Percentiles rank a stretch among this genome's conserved stretches.
These are phyloP conservation scores for Pleurozium schreberi DNA, from an alignment of 225 moss, liverwort and hornwort genomes.

Conservation along the genomic window DNA sequence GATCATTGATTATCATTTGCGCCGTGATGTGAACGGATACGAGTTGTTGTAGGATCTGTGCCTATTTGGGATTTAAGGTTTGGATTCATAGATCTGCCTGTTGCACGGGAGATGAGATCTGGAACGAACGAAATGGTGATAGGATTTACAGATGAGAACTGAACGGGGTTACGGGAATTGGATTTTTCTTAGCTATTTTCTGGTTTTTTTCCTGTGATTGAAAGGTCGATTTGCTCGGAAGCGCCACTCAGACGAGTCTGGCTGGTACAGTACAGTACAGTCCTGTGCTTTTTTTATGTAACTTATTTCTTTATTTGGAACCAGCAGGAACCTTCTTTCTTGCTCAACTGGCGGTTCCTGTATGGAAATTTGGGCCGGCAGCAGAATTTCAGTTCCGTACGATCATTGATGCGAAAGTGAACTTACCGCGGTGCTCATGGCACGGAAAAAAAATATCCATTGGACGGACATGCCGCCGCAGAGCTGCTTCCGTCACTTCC, in stretches of 20 bases:
- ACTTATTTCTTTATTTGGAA: not conserved
- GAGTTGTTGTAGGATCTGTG: no score
- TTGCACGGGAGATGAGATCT: no score
- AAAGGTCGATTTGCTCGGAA: no score
- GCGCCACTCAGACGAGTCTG: not conserved
- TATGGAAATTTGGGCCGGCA: not conserved
- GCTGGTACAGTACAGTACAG: not conserved
- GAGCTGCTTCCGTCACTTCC: not conserved
- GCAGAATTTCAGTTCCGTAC: not conserved
- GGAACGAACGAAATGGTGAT: not conserved
- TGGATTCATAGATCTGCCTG: not conserved
- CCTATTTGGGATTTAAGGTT: not conserved
- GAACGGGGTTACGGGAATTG: no score
- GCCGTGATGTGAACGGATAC: no score
- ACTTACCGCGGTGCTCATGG: not conserved
- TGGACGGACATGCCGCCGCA: not conserved
- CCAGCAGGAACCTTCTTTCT: not conserved
- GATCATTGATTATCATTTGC: no score
- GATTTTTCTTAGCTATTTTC: not conserved
- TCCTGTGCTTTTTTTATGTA: not conserved
- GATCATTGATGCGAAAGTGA: not conserved
- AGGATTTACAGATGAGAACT: no score
- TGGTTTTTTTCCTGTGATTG: not conserved
- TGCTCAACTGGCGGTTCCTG: not conserved
- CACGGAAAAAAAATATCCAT: no score